phyloP scores from a whole-genome alignment of 1,139 yeast species.

The Wickerhamomyces sp. region DNA sequence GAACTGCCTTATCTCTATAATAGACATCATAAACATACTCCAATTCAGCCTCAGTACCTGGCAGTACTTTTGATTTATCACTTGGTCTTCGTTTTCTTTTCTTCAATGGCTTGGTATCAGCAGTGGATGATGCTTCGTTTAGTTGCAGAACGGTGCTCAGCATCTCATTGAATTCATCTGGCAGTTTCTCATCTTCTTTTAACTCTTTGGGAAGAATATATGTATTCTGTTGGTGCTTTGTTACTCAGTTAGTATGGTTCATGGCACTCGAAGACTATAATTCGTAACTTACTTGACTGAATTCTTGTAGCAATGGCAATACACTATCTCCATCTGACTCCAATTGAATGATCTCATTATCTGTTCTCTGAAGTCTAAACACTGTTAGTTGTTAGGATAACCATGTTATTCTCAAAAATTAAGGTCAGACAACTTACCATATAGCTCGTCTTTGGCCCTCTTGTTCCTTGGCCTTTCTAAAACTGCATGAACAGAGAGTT shows the following conservation, averaged over 20 bases:
- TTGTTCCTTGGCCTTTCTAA: conserved; percentile 28
- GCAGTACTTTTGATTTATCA: conserved; percentile 11
- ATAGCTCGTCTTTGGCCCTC: conserved; percentile 18
- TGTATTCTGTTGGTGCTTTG: conserved; percentile 34
- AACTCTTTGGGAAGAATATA: conserved; percentile 25
- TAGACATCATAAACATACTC: conserved; percentile 93
- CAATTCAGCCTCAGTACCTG: conserved; percentile 27
- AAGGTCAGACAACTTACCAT: conserved; percentile 6
- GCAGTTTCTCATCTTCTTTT: conserved; percentile 42
- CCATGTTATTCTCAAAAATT: not conserved
- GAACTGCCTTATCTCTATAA: conserved; percentile 48
- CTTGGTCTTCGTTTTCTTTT: conserved; percentile 21
- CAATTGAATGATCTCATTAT: conserved; percentile 30
- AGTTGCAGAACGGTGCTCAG: conserved; percentile 48
- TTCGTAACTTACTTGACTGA: conserved; percentile 11
- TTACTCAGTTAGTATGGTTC: conserved; percentile 15
- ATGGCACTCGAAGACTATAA: conserved; percentile 13
- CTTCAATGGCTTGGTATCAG: conserved; percentile 17
- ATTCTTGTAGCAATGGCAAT: conserved; percentile 20
- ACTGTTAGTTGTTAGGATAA: conserved; percentile 27
- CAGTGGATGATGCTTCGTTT: conserved; percentile 3
- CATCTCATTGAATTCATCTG: conserved; percentile 67
- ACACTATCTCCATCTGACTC: conserved; percentile 18
- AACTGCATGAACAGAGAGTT: conserved; percentile 24
- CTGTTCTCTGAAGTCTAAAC: conserved; percentile 64